A percentile compares a stretch with the other conserved stretches of the same genome.
Conservation (phyloP, 495 filamentous ascomycete genomes). For the Hypoxylon fragiforme region DNA sequence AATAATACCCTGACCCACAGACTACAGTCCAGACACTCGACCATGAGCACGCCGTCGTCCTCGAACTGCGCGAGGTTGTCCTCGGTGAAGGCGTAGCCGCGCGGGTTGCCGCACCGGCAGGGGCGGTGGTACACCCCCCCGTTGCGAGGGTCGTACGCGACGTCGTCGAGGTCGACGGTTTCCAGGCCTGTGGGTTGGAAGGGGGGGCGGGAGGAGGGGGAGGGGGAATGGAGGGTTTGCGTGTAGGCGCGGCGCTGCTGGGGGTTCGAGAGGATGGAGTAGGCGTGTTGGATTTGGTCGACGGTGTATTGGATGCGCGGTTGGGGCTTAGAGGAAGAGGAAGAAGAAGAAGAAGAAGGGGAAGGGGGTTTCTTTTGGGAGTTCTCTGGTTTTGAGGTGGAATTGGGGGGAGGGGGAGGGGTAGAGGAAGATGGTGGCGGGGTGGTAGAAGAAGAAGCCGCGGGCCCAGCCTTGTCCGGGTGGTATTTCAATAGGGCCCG, state of each 20-base stretch:
- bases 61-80: conserved; percentile 67
- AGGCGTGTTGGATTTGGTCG: conserved; percentile 80
- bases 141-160: conserved; percentile 57
- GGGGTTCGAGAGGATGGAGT: conserved; percentile 67
- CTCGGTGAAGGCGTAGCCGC: conserved; percentile 71
- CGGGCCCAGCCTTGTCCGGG: conserved; percentile 66
- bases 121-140: conserved; percentile 64
- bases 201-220: conserved; percentile 17
- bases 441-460: neutral
- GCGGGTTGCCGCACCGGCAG: conserved; percentile 81
- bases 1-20: conserved; percentile 78
- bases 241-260: conserved; percentile 67
- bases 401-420: conserved; percentile 7
- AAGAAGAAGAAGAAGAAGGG: too few species aligned
- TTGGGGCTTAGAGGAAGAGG: too few species aligned
- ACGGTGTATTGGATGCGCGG: conserved; percentile 54
- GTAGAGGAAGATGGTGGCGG: conserved; percentile 13
- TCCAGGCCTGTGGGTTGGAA: conserved; percentile 76
- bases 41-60: conserved; percentile 68
- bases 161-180: conserved; percentile 80
- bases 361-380: conserved; percentile 4
- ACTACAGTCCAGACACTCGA: conserved; percentile 81
- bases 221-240: conserved; percentile 44
- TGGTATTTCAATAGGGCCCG: conserved; percentile 77
- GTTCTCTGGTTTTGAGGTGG: conserved; percentile 16